Base-by-base conservation (phyloP, 192 early-diverging fungal species). In the Entomortierella lignicola region DNA sequence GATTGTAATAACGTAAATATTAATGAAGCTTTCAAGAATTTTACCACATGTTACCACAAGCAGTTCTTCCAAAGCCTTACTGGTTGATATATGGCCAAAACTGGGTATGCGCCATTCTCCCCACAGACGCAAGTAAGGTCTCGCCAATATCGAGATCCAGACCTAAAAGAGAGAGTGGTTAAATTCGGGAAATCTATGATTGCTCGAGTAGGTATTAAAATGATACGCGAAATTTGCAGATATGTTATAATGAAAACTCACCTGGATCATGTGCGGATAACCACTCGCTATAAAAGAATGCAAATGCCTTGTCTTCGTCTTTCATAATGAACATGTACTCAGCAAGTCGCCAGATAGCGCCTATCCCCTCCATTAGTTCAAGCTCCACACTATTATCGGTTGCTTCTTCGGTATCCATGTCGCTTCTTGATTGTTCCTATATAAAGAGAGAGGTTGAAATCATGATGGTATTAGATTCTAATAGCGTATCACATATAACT, bases 31-130 rank as follows among this genome's bases (percentile, higher is more conserved):
- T 27, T 29, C n/a, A 27, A 26, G 6, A 27, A 15, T 6, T 6
- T 5, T 34, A 41, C 8, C 21, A 34, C 18, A 66, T n/a, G 3
- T 21, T 2, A 20, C 53, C n/a, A n/a, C n/a, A n/a, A n/a, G n/a
- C n/a, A n/a, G n/a, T n/a, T n/a, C 6, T 26, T 29, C 13, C n/a
- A 7, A 1, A 32, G 4, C 5, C 67, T 41, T 70, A 79, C 75
- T 59, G 54, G 31, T 60, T 30, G 27, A 79, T 63, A 54, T 70
- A 79, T 2, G 75, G 61, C 75, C 75, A 79, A 42, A 79, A 79
- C 8, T 70, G 55, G 26, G 66, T 62, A n/a, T 79, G 55, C 5
- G 51, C 47, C 4, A 79, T 41, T 34, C 52, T 68, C 8, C 63
- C 57, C 4, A 34, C 1, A 2, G 39, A 39, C n/a, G 11, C 41